Percentiles rank a stretch among this genome's conserved stretches.
Conservation (phyloP, 306 rosid genomes). For the Dryas alaskensis region DNA sequence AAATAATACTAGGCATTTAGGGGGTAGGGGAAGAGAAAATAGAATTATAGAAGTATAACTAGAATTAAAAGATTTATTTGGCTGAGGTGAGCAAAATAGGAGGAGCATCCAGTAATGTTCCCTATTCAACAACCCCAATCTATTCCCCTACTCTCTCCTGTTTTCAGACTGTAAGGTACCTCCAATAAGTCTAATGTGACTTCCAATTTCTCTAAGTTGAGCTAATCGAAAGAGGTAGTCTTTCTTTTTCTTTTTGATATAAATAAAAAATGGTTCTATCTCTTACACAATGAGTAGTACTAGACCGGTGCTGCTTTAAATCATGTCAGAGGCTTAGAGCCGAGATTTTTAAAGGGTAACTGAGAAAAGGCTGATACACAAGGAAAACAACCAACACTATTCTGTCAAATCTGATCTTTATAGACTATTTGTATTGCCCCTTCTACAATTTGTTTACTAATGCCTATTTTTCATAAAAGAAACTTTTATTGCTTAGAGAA, state of each 20-base stretch:
- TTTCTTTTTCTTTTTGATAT: not conserved
- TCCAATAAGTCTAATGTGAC: not conserved
- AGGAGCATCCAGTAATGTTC: not conserved
- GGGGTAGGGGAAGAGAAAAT: not conserved
- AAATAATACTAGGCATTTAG: not conserved
- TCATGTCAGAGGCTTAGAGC: not conserved
- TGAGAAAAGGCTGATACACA: not conserved
- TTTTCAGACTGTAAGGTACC: not conserved
- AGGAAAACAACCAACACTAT: not conserved
- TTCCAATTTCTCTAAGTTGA: not conserved
- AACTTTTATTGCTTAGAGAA: not conserved
- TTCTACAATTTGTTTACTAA: not conserved
- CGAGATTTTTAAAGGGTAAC: not conserved
- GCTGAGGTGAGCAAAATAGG: not conserved
- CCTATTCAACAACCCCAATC: not conserved
- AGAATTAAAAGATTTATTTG: not conserved
- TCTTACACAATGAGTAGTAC: not conserved
- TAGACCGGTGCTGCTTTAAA: not conserved
- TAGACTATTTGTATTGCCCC: not conserved
- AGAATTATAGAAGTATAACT: too few relatives aligned
- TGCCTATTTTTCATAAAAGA: not conserved
- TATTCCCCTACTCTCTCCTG: not conserved
- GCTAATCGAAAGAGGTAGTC: not conserved
- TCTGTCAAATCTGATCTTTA: not conserved
- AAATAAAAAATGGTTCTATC: not conserved